phyloP scores from a whole-genome alignment of 2,329 filamentous ascomycete species.

The Colletotrichum sp. region DNA sequence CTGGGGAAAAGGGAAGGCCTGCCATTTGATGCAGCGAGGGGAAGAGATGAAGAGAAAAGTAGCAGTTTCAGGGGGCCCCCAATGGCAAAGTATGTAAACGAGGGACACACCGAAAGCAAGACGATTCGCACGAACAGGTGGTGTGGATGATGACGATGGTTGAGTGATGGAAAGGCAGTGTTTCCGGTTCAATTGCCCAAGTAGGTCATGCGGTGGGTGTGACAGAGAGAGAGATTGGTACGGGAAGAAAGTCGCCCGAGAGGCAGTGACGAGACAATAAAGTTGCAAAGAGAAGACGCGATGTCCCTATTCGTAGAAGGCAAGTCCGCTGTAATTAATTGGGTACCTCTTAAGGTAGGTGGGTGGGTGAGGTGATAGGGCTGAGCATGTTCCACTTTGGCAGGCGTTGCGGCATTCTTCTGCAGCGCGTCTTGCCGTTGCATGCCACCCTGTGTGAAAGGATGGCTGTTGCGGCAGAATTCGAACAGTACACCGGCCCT shows the following conservation, averaged over 20 bases:
- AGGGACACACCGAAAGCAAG: neutral
- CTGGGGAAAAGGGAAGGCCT: neutral
- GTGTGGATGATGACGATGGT: neutral
- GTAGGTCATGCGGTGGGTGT: neutral
- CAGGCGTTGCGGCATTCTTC: neutral
- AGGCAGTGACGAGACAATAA: neutral
- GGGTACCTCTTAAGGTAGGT: neutral
- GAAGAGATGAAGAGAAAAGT: neutral
- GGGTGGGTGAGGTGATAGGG: neutral
- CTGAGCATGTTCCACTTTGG: neutral
- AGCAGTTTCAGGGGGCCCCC: neutral
- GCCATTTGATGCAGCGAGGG: neutral
- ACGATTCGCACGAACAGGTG: neutral
- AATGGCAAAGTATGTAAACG: neutral
- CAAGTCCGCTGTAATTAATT: neutral
- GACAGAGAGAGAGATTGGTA: neutral
- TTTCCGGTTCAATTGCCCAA: neutral
- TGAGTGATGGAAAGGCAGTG: neutral
- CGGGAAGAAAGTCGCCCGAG: neutral
- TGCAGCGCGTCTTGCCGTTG: neutral
- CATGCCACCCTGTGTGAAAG: neutral
- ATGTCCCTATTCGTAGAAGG: neutral
- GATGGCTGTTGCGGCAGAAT: neutral
- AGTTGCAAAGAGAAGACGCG: neutral
- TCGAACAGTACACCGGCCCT: neutral